Conservation (phyloP, 2,329 filamentous ascomycete species). For the Pseudogymnoascus sp. region DNA sequence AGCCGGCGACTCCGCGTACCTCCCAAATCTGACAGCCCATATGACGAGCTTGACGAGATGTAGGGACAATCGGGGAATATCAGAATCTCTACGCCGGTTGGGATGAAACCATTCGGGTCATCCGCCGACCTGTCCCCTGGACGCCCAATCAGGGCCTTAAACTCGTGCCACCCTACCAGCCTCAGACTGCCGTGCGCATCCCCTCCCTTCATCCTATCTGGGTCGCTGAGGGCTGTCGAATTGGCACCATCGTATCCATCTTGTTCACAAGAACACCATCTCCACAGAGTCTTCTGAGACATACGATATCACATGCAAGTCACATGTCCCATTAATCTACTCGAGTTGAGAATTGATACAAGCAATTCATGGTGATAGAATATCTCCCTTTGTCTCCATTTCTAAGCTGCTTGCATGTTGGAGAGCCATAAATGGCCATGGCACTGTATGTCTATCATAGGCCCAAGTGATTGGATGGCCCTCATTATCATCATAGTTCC, state of each 20-base stretch:
- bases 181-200: conserved; percentile 1
- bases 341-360: background rate
- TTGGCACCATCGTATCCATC: background rate
- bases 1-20: background rate
- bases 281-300: background rate
- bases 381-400: background rate
- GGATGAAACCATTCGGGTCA: conserved; percentile 2
- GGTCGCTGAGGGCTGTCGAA: background rate
- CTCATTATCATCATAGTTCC: background rate
- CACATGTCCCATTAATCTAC: background rate
- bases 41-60: background rate
- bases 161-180: conserved; percentile 6
- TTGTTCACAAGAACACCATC: background rate
- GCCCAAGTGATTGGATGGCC: background rate
- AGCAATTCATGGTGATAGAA: background rate
- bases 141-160: conserved; percentile 9
- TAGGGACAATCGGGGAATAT: background rate
- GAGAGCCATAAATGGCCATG: background rate
- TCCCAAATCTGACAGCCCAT: background rate
- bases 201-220: background rate
- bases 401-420: background rate
- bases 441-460: background rate
- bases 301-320: background rate
- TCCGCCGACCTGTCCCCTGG: background rate
- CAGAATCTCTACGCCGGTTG: background rate